Evolutionary conservation across 2,329 filamentous ascomycete species (phyloP), one percentile per base, ranked within the genome.

Genomic region (Clonostachys sp.): DNA sequence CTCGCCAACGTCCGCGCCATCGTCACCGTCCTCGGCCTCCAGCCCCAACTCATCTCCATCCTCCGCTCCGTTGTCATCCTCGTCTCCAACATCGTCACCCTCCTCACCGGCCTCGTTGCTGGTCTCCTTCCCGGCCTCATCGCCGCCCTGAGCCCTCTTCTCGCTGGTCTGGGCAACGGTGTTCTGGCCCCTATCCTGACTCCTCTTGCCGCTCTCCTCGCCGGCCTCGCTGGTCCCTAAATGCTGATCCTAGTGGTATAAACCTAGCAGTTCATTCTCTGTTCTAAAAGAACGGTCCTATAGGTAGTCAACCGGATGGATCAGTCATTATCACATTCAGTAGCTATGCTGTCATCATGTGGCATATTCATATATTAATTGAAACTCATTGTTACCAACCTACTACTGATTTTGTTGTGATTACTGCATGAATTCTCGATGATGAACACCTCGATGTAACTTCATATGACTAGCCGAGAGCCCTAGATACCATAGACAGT

Each of bases 1-100:
- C 48, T 61, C 41, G 35, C 51, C 45, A 51, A 50, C 44, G 59
- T 60, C 50, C 56, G 56, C 50, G 36, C 42, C 41, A 46, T 61
- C 12, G 47, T 60, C 39, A 51, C 49, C 13, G 49, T 54, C 33
- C 50, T 56, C 14, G 60, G 60, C 41, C 53, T 61, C 52, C 48
- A 30, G 16, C 50, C 56, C 34, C 49, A 55, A 48, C 55, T 62
- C 44, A 46, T 45, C 50, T 56, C 57, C 16, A 40, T 61, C 48
- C 54, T 62, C 41, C 51, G 55, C 53, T 55, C 57, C 40, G 51
- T 63, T 51, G 54, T 63, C 52, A 47, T 43, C 47, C 53, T 61
- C 41, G 50, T 63, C 35, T 42, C 55, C 48, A 53, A 57, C 45
- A 47, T 63, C 16, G 50, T 62, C 9, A 39, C 35, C 14, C 51